Evolutionary conservation across 345 rosid genomes (phyloP).

Genomic region (Cardiospermum halicacabum): DNA sequence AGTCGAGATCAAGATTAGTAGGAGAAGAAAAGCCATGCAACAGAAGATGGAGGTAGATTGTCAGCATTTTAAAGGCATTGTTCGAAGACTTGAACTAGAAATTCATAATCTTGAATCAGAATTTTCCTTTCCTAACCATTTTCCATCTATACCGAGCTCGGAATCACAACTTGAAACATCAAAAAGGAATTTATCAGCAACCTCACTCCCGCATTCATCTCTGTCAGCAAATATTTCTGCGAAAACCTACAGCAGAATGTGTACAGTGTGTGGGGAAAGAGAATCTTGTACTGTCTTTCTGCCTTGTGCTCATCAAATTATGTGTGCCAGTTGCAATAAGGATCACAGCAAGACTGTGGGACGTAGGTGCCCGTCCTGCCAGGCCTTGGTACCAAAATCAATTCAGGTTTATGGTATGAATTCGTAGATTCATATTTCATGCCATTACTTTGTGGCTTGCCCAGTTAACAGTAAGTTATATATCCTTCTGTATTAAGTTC

Average conservation of each 20-base stretch:
- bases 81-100: conserved; percentile 26
- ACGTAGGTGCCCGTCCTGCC: conserved; percentile 27
- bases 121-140: conserved; percentile 2
- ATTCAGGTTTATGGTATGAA: conserved; percentile 24
- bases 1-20: background rate
- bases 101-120: conserved; percentile 15
- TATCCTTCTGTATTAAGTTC: background rate
- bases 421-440: conserved; percentile 10
- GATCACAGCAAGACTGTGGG: conserved; percentile 19
- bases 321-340: conserved; percentile 25
- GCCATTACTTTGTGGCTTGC: too few species aligned
- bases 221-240: conserved; percentile 15
- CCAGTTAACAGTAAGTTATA: background rate
- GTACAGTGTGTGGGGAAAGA: conserved; percentile 22
- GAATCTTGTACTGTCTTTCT: conserved; percentile 24
- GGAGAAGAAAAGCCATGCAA: conserved; percentile 13
- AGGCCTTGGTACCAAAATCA: conserved; percentile 16
- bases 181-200: conserved; percentile 10
- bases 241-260: conserved; percentile 14
- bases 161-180: conserved; percentile 5
- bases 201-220: conserved; percentile 9
- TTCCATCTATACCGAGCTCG: background rate
- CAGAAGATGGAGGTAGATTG: conserved; percentile 25
- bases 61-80: conserved; percentile 24
- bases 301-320: conserved; percentile 28